Evolutionary conservation across 495 filamentous ascomycete genomes (phyloP).

Genomic region (Rostrohypoxylon terebratum): DNA sequence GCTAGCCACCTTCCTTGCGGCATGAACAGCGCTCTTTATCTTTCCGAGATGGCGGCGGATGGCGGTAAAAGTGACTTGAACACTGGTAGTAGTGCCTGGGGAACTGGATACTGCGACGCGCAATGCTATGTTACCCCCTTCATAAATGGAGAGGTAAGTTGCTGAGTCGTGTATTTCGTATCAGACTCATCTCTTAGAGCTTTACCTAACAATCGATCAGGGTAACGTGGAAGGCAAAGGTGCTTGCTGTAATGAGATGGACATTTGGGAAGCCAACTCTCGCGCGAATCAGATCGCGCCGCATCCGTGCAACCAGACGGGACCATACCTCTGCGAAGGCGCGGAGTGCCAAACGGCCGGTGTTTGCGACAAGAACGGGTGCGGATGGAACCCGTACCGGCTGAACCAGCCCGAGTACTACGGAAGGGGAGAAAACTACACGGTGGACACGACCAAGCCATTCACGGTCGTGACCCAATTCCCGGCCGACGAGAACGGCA

Average conservation of each 20-base stretch:
- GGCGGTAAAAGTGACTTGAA: slow-evolving; percentile 68
- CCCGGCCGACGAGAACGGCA: slow-evolving; percentile 63
- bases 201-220: slow-evolving; percentile 28
- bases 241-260: slow-evolving; percentile 72
- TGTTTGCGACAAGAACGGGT: slow-evolving; percentile 74
- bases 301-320: slow-evolving; percentile 63
- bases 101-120: slow-evolving; percentile 77
- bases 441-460: slow-evolving; percentile 68
- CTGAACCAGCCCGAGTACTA: slow-evolving; percentile 68
- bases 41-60: slow-evolving; percentile 69
- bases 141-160: slow-evolving; percentile 67
- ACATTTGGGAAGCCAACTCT: slow-evolving; percentile 73
- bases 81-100: slow-evolving; percentile 71
- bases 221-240: slow-evolving; percentile 63
- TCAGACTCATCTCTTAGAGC: not conserved
- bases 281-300: slow-evolving; percentile 67
- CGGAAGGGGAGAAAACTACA: slow-evolving; percentile 58
- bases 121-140: slow-evolving; percentile 69
- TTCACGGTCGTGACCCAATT: slow-evolving; percentile 79
- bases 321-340: slow-evolving; percentile 62
- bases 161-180: not conserved
- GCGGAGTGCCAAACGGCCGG: slow-evolving; percentile 62
- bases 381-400: slow-evolving; percentile 72
- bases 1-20: slow-evolving; percentile 70
- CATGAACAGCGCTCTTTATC: slow-evolving; percentile 75